These are phyloP conservation scores for Diaporthe batatas DNA, from an alignment of 2,329 filamentous ascomycete species.

Conservation along the genomic window DNA sequence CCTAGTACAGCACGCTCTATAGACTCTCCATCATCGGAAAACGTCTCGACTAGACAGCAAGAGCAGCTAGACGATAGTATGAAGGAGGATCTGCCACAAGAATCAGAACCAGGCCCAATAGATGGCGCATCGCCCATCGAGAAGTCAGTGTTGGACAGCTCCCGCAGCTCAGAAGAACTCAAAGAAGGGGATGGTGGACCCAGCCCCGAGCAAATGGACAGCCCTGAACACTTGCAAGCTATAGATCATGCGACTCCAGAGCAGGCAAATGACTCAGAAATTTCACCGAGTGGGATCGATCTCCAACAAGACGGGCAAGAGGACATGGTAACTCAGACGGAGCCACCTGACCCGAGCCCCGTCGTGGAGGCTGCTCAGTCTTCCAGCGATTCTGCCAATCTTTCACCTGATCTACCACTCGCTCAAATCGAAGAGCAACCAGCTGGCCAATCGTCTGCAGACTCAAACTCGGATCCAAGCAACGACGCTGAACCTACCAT, in stretches of 20 bases:
- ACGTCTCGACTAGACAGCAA: not conserved
- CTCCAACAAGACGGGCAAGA: not conserved
- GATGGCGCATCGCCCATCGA: not conserved
- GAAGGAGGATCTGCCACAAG: not conserved
- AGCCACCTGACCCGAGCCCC: not conserved
- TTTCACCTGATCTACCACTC: not conserved
- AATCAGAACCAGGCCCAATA: not conserved
- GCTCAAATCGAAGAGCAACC: not conserved
- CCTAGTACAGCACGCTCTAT: not conserved
- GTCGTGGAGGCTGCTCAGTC: not conserved
- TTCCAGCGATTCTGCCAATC: not conserved
- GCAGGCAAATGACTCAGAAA: not conserved
- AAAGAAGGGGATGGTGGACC: not conserved
- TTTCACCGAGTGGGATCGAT: not conserved
- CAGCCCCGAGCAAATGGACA: not conserved
- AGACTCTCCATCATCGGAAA: not conserved
- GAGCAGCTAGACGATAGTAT: not conserved
- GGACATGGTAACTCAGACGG: not conserved
- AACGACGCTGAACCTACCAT: not conserved
- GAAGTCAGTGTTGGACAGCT: not conserved
- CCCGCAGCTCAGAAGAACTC: not conserved
- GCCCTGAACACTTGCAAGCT: not conserved
- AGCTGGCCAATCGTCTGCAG: not conserved
- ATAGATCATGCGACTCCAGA: not conserved
- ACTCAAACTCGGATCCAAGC: not conserved